These are phyloP conservation scores for Carex pumila DNA, from an alignment of 176 grass and related monocot species.

Conservation along the genomic window DNA sequence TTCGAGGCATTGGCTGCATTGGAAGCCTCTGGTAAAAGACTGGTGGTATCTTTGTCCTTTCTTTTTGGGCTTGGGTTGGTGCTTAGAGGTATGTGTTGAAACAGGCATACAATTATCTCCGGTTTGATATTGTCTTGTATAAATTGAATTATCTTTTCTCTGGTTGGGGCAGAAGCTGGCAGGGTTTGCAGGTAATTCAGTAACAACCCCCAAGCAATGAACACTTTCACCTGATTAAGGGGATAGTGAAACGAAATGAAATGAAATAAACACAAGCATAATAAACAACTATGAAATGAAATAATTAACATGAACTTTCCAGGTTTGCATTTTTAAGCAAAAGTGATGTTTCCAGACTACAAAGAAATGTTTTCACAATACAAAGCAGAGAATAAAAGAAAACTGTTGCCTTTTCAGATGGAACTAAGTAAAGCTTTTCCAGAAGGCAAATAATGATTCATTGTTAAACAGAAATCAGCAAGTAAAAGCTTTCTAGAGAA, in stretches of 20 bases:
- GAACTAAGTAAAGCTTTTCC: background rate
- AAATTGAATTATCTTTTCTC: slow-evolving; percentile 59
- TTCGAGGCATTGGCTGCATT: slow-evolving; percentile 74
- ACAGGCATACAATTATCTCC: slow-evolving; percentile 69
- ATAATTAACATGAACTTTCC: background rate
- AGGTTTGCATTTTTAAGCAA: background rate
- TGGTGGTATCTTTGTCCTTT: slow-evolving; percentile 40
- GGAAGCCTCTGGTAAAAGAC: slow-evolving; percentile 53
- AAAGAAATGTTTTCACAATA: background rate
- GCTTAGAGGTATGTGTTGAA: slow-evolving; percentile 80
- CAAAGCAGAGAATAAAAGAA: background rate
- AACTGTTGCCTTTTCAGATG: background rate
- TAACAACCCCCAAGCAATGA: slow-evolving; percentile 69
- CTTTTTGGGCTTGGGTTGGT: slow-evolving; percentile 43
- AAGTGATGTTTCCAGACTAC: background rate
- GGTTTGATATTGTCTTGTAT: slow-evolving; percentile 76
- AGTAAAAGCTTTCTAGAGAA: background rate
- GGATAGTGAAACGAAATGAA: slow-evolving; percentile 4
- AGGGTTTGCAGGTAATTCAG: slow-evolving; percentile 57
- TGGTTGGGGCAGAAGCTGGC: slow-evolving; percentile 42
- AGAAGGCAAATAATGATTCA: slow-evolving; percentile 1
- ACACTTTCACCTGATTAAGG: slow-evolving; percentile 55
- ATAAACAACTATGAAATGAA: slow-evolving; percentile 9
- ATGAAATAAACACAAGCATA: slow-evolving; percentile 1
- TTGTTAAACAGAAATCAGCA: background rate